These are phyloP conservation scores for Skeletonema costatum DNA, from an alignment of 108 stramenopile species.

Conservation along the genomic window DNA sequence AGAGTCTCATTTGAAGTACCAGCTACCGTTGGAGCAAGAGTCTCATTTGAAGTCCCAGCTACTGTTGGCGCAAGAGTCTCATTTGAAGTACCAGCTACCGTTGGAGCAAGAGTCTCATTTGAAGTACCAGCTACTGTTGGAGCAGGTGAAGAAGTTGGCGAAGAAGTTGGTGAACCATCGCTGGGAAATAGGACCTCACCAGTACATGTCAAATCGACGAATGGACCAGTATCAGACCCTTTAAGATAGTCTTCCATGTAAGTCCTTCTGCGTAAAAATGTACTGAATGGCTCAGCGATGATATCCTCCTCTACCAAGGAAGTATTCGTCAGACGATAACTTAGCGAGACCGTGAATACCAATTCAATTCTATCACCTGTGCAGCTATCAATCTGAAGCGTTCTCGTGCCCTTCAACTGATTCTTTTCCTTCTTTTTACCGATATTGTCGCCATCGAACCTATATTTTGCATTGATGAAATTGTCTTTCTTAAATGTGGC, in stretches of 20 bases:
- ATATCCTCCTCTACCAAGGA: conserved; percentile 2
- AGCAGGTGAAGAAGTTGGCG: background rate
- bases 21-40: background rate
- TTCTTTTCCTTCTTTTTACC: background rate
- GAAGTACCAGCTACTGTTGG: background rate
- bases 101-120: background rate
- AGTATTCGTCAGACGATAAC: conserved; percentile 1
- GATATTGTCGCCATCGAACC: background rate
- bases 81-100: background rate
- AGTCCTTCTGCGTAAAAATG: background rate
- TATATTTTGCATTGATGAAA: background rate
- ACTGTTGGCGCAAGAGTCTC: background rate
- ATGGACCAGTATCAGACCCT: conserved; percentile 4
- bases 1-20: background rate
- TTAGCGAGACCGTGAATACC: conserved; percentile 1
- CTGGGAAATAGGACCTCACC: background rate
- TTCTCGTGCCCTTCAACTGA: background rate
- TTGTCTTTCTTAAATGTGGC: background rate
- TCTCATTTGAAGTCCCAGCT: background rate
- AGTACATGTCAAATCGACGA: conserved; percentile 24
- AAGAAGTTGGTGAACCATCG: background rate
- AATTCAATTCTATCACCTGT: background rate
- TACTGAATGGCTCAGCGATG: conserved; percentile 17
- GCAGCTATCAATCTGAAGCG: background rate
- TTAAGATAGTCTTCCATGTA: conserved; percentile 24